Conservation (phyloP, 164 flowering plant genomes). For the Dillenia turbinata region DNA sequence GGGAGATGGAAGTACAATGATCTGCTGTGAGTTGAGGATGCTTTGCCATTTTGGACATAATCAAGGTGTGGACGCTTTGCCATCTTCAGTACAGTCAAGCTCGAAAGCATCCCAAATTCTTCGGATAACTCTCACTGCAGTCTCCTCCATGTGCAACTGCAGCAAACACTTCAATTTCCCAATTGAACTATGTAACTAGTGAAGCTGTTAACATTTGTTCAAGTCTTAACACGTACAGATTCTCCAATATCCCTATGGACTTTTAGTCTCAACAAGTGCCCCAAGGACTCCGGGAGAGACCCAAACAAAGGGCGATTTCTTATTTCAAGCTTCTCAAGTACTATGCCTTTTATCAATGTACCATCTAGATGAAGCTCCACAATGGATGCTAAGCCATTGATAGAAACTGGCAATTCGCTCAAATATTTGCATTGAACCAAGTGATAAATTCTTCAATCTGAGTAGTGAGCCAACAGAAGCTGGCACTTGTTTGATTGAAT, state of each 20-base stretch:
- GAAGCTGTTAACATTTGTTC: constrained; percentile 26
- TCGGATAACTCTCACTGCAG: constrained; percentile 5
- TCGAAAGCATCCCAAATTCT: constrained; percentile 11
- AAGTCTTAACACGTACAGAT: constrained; percentile 20
- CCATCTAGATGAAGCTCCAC: constrained; percentile 19
- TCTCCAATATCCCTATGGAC: constrained; percentile 33
- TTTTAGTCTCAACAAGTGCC: constrained; percentile 18
- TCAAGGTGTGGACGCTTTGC: neutral
- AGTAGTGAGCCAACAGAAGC: constrained; percentile 27
- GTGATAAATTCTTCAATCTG: constrained; percentile 25
- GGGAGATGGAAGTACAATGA: constrained; percentile 22
- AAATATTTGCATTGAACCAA: constrained; percentile 18
- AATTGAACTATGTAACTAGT: constrained; percentile 30
- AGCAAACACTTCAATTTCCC: constrained; percentile 21
- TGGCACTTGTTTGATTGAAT: constrained; percentile 31
- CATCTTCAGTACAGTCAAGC: constrained; percentile 6
- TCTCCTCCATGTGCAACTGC: constrained; percentile 4
- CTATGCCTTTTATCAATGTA: constrained; percentile 11
- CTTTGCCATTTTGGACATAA: neutral
- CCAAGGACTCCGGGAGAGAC: constrained; percentile 29
- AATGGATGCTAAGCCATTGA: constrained; percentile 31
- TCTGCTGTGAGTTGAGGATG: neutral
- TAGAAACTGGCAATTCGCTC: constrained; percentile 28
- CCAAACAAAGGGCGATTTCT: constrained; percentile 18
- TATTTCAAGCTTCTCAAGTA: constrained; percentile 30